Base-by-base conservation (phyloP, 768 basidiomycete genomes). In the Phanerodontia chrysosporium region DNA sequence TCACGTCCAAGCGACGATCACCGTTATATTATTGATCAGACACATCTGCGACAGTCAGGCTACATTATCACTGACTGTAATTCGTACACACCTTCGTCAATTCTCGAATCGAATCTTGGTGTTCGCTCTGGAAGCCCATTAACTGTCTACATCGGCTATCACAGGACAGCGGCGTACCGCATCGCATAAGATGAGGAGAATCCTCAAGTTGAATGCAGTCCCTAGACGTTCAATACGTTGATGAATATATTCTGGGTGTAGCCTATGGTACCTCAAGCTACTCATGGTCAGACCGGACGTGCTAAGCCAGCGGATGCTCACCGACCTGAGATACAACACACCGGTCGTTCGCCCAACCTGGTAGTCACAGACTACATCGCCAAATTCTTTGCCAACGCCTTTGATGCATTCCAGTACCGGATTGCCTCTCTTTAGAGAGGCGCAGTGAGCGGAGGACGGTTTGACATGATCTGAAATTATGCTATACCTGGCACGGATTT, bases 211-310 rank as follows among this genome's bases (percentile, higher is more conserved):
- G 72, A 94, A 98, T 1, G 84, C 83, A 35, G 80, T 81, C 3
- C 88, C 90, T 21, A 99, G 83, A 64, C 86, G 88, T 66, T 93
- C 89, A 59, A 99, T 94, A 13, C 97, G 87, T 52, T 83, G 82
- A 70, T 93, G 92, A 58, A 99, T 87, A 70, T 99, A 99, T 72
- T 98, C 97, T 14, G 97, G 97, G 72, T 98, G 97, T 14, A 99
- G 82, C 52, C 95, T 89, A 67, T 98, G 95, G 65, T 98, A 98
- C 67, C 86, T 90, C 64, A 98, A 71, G 69, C 97, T 98, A 60
- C 22, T 35, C 14, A 58, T 22, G 48, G 53, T 21, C 22, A 58
- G 36, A 35, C 2, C 30, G 22, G 18, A 10, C 21, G 30, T 1
- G 22, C 46, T 27, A 56, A 29, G 24, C 32, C 14, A 27, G 32